Conservation (phyloP, 768 basidiomycete genomes). For the Agaricus subrufescens region DNA sequence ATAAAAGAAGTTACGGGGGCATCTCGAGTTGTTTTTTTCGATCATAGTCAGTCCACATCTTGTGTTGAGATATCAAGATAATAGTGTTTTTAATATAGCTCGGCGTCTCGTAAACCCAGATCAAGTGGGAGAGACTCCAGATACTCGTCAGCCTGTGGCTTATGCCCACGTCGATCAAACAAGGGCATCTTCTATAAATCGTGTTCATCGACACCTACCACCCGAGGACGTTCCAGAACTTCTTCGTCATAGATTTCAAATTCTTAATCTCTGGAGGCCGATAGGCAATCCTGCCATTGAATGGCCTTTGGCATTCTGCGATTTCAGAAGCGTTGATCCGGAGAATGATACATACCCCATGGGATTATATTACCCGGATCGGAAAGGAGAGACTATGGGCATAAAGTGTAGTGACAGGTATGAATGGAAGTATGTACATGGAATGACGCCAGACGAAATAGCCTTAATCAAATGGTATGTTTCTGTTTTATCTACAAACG, state of each 20-base stretch:
- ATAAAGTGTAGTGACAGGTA: conserved; percentile 42
- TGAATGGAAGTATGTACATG: conserved; percentile 46
- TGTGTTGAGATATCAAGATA: background rate
- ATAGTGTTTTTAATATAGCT: conserved; percentile 1
- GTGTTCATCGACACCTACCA: conserved; percentile 32
- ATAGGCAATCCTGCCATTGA: conserved; percentile 32
- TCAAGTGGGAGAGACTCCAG: conserved; percentile 4
- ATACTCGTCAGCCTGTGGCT: conserved; percentile 16
- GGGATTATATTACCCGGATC: conserved; percentile 41
- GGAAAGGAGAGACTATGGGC: conserved; percentile 45
- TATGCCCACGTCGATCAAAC: conserved; percentile 38
- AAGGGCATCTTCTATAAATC: conserved; percentile 23
- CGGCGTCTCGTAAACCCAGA: conserved; percentile 14
- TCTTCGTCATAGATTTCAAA: conserved; percentile 34
- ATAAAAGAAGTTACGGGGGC: conserved; percentile 60
- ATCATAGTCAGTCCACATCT: conserved; percentile 46
- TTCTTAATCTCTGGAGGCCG: conserved; percentile 45
- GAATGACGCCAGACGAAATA: conserved; percentile 43
- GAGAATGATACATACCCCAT: conserved; percentile 38
- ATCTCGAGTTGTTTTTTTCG: conserved; percentile 50
- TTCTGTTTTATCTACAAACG: background rate
- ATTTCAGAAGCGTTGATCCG: conserved; percentile 35
- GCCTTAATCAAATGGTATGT: conserved; percentile 51
- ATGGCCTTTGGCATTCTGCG: conserved; percentile 35
- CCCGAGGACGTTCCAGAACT: conserved; percentile 30